Base-by-base conservation (phyloP, 2,329 filamentous ascomycete species). In the Dactylellina cionopaga region DNA sequence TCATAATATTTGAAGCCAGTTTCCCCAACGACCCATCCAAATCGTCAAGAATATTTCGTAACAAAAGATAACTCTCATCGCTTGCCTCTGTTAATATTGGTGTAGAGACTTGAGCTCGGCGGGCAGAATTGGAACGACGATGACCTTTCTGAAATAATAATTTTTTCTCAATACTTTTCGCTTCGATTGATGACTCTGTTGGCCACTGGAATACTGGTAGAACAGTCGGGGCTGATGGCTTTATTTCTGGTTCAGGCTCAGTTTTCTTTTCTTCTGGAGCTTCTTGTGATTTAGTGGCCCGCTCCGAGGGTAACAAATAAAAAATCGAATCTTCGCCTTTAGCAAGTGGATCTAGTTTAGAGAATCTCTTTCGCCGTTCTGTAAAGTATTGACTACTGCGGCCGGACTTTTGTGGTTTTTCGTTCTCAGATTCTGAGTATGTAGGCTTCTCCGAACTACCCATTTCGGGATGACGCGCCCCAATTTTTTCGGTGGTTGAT, bases 141-240 rank as follows among this genome's bases (percentile, higher is more conserved):
- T 6, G 49, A 33, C 25, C 31, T 49, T 15, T 47, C 58, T 2
- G 22, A 17, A 31, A 15, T 22, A 15, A 31, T n/a, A 13, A 7
- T 27, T 66, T 29, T 43, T 55, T 51, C 17, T 58, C 62, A 7
- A 66, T 66, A 11, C 22, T 5, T n/a, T 35, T 35, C 2, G 43
- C 43, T 39, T 58, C 31, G 10, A 31, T 29, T 1, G 62, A 49
- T 31, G 62, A 54, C 4, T 66, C 46, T 19, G 62, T 66, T 15
- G 37, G 51, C 62, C 62, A 66, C 15, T 66, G 62, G 19, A 66
- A 66, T 19, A 66, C 62, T 13, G 62, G 62, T 17, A 66, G 62
- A 1, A 66, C 62, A 11, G 56, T 39, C 29, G 62, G 62, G 6
- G 25, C 15, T 2, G 17, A 3, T 19, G 7, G 24, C 9, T 22